Percentiles rank a stretch among this genome's conserved stretches.
These are phyloP conservation scores for Fusarium albosuccineum DNA, from an alignment of 2,329 filamentous ascomycete species.

Conservation along the genomic window DNA sequence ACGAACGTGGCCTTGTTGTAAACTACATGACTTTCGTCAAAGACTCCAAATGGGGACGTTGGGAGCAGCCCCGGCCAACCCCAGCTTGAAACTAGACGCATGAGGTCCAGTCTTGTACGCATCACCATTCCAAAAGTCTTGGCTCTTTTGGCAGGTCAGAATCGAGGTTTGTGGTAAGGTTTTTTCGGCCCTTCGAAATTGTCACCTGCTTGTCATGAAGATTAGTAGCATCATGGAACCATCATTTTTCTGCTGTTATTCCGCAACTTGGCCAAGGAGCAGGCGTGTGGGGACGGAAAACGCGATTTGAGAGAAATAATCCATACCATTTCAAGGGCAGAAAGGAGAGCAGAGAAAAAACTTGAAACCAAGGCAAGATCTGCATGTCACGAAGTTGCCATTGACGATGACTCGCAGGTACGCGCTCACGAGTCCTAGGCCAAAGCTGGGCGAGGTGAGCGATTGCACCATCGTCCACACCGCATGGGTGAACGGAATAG, in stretches of 20 bases:
- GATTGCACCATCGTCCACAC: constrained; percentile 39
- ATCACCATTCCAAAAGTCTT: constrained; percentile 23
- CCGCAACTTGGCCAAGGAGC: constrained; percentile 3
- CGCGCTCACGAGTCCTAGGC: constrained; percentile 17
- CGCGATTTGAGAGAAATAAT: constrained; percentile 3
- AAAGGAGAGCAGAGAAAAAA: constrained; percentile 25
- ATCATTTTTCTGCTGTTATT: constrained; percentile 25
- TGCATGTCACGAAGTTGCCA: constrained; percentile 43
- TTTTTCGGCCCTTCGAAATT: constrained; percentile 18
- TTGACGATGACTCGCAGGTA: constrained; percentile 46
- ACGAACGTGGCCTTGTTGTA: constrained; percentile 3
- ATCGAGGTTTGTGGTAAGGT: constrained; percentile 9
- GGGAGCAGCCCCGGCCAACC: constrained; percentile 16
- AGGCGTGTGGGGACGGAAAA: constrained; percentile 11
- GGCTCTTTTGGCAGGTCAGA: constrained; percentile 17
- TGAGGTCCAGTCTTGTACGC: constrained; percentile 19
- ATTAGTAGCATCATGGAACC: constrained; percentile 24
- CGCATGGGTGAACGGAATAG: constrained; percentile 32
- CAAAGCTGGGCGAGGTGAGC: constrained; percentile 41
- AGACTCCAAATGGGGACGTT: constrained; percentile 15
- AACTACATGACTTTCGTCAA: constrained; percentile 38
- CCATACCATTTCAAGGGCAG: constrained; percentile 7
- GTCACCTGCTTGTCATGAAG: constrained; percentile 14
- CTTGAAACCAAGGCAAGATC: constrained; percentile 42
- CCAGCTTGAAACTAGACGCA: constrained; percentile 29